These are phyloP conservation scores for Cyberlindnera meyerae DNA, from an alignment of 805 yeast genomes.

Conservation along the genomic window DNA sequence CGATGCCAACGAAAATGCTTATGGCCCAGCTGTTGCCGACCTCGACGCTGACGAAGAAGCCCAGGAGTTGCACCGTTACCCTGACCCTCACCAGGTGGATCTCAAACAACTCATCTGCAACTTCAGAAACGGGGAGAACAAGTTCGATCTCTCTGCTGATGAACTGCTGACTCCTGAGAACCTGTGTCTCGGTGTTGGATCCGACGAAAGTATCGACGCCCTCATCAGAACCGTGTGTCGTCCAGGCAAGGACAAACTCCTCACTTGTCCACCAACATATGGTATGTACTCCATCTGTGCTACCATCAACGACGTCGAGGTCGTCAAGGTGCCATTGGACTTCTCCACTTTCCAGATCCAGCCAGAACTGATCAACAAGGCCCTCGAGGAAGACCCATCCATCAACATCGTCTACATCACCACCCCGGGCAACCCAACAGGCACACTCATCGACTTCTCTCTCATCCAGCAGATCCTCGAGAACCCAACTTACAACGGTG, in stretches of 20 bases:
- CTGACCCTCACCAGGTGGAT: slow-evolving; percentile 89
- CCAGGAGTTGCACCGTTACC: slow-evolving; percentile 79
- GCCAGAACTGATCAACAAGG: slow-evolving; percentile 46
- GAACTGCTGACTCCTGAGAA: slow-evolving; percentile 52
- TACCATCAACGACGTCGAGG: slow-evolving; percentile 77
- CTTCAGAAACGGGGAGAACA: slow-evolving; percentile 56
- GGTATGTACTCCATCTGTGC: slow-evolving; percentile 97
- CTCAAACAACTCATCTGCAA: slow-evolving; percentile 68
- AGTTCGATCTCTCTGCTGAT: slow-evolving; percentile 21
- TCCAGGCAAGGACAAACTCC: slow-evolving; percentile 78
- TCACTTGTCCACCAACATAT: slow-evolving; percentile 92
- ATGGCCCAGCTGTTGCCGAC: slow-evolving; percentile 69
- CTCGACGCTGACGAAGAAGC: slow-evolving; percentile 39
- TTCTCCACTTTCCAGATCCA: slow-evolving; percentile 63
- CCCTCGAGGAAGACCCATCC: slow-evolving; percentile 47
- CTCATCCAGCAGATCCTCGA: slow-evolving; percentile 45
- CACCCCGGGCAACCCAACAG: slow-evolving; percentile 98
- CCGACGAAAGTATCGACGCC: slow-evolving; percentile 92
- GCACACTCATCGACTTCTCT: slow-evolving; percentile 46
- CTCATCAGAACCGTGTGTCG: slow-evolving; percentile 76
- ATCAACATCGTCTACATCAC: slow-evolving; percentile 81
- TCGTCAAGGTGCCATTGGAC: slow-evolving; percentile 70
- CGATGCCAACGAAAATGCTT: slow-evolving; percentile 95
- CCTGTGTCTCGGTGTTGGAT: slow-evolving; percentile 91
- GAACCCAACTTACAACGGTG: slow-evolving; percentile 57